Evolutionary conservation across 805 yeast species (phyloP).

Genomic region (Hanseniaspora clermontiae): DNA sequence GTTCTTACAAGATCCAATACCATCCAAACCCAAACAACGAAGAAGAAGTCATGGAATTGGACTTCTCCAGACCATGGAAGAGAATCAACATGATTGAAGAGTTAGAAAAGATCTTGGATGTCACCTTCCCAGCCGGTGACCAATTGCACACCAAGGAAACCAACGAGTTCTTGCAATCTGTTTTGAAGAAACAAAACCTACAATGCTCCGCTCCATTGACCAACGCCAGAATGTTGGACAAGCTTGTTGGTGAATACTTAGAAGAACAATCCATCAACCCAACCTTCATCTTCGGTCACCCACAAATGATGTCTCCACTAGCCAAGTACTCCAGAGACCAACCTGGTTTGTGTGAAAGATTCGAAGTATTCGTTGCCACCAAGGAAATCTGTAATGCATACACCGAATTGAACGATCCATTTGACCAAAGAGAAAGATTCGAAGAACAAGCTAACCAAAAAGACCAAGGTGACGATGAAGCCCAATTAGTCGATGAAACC

Average conservation of each 20-base stretch:
- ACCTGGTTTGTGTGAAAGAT: constrained; percentile 95
- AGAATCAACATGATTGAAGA: constrained; percentile 95
- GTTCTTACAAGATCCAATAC: constrained; percentile 70
- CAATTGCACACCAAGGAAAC: constrained; percentile 89
- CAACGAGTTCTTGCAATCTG: constrained; percentile 71
- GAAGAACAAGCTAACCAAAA: constrained; percentile 99
- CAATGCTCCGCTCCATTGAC: constrained; percentile 88
- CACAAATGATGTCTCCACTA: constrained; percentile 98
- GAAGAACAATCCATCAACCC: constrained; percentile 94
- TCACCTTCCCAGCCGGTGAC: constrained; percentile 91
- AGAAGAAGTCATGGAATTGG: constrained; percentile 61
- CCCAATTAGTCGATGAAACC: constrained; percentile 88
- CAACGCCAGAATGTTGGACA: constrained; percentile 97
- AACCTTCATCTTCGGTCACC: constrained; percentile 95
- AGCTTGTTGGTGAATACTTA: constrained; percentile 79
- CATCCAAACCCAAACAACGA: constrained; percentile 96
- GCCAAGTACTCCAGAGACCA: constrained; percentile 88
- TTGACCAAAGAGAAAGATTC: constrained; percentile 92
- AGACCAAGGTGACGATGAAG: constrained; percentile 98
- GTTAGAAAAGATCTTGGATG: constrained; percentile 72
- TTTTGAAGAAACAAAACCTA: constrained; percentile 64
- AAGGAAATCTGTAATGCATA: constrained; percentile 97
- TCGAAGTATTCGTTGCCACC: constrained; percentile 96
- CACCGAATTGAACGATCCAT: constrained; percentile 97
- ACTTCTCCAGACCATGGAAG: constrained; percentile 96